phyloP scores from a whole-genome alignment of 768 basidiomycete species.

The Tubosaeta brunneosetosa region DNA sequence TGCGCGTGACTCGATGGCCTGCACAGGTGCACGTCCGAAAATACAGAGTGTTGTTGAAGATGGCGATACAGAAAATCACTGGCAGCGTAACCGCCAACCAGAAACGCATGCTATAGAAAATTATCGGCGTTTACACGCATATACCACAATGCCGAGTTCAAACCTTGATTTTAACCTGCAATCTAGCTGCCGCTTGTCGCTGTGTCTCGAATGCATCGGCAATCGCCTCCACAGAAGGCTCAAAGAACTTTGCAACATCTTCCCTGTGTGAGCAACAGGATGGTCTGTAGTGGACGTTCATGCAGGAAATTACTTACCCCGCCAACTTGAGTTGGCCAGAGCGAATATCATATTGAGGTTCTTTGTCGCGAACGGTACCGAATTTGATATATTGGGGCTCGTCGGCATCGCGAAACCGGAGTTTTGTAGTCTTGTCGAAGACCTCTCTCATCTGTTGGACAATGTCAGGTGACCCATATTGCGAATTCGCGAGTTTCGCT shows the following conservation, averaged over 20 bases:
- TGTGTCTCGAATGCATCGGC: slow-evolving; percentile 32
- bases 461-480: slow-evolving; percentile 27
- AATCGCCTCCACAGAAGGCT: slow-evolving; percentile 36
- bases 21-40: slow-evolving; percentile 36
- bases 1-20: slow-evolving; percentile 50
- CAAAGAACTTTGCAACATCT: slow-evolving; percentile 38
- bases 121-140: too few relatives aligned
- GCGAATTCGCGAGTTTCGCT: slow-evolving; percentile 31
- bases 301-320: slow-evolving; percentile 25
- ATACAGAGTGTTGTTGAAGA: slow-evolving; percentile 36
- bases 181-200: slow-evolving; percentile 10
- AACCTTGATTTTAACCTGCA: slow-evolving; percentile 27
- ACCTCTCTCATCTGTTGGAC: slow-evolving; percentile 28
- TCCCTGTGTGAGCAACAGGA: slow-evolving; percentile 22
- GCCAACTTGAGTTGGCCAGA: slow-evolving; percentile 35
- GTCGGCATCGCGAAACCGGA: slow-evolving; percentile 34
- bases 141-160: background rate
- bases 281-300: background rate
- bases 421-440: slow-evolving; percentile 36
- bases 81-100: slow-evolving; percentile 51
- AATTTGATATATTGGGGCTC: slow-evolving; percentile 38
- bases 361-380: slow-evolving; percentile 34
- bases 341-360: slow-evolving; percentile 30
- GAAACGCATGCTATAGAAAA: slow-evolving; percentile 32
- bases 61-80: slow-evolving; percentile 42